Evolutionary conservation across 495 filamentous ascomycete species (phyloP).

Genomic region (Xylaria cubensis): DNA sequence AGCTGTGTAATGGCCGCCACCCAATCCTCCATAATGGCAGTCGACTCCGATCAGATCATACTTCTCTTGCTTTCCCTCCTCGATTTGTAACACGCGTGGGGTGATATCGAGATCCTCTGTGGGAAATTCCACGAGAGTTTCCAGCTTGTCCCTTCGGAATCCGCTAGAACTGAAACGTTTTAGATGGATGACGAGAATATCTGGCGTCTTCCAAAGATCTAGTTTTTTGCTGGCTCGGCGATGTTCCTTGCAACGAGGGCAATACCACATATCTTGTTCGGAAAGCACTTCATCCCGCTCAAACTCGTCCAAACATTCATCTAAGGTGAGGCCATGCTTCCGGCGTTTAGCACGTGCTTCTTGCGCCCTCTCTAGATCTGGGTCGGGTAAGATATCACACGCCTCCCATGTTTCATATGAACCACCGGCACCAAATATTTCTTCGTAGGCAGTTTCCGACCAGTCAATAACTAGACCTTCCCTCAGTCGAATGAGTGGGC

Average conservation of each 20-base stretch:
- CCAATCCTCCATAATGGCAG: conserved; percentile 89
- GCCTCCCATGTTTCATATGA: conserved; percentile 56
- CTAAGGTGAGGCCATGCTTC: conserved; percentile 79
- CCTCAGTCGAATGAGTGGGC: conserved; percentile 73
- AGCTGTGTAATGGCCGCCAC: conserved; percentile 95
- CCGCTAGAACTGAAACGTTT: conserved; percentile 89
- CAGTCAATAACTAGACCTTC: conserved; percentile 90
- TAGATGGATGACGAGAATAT: conserved; percentile 92
- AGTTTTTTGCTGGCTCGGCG: conserved; percentile 93
- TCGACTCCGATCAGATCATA: conserved; percentile 96
- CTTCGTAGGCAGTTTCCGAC: conserved; percentile 68
- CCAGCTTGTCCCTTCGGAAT: conserved; percentile 83
- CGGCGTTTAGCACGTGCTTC: conserved; percentile 64
- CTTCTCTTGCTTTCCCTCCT: conserved; percentile 77
- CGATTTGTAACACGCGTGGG: conserved; percentile 74
- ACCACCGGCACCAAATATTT: conserved; percentile 69
- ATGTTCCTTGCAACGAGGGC: conserved; percentile 92
- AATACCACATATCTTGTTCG: conserved; percentile 95
- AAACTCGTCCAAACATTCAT: conserved; percentile 92
- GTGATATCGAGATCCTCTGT: conserved; percentile 85
- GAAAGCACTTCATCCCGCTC: conserved; percentile 91
- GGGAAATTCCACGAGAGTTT: conserved; percentile 90
- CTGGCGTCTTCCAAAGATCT: conserved; percentile 93
- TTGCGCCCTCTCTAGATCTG: conserved; percentile 67
- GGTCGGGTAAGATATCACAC: conserved; percentile 65